A percentile compares a stretch with the other conserved stretches of the same genome.
These are phyloP conservation scores for Aureobasidium subglaciale DNA, from an alignment of 2,329 filamentous ascomycete genomes.

Conservation along the genomic window DNA sequence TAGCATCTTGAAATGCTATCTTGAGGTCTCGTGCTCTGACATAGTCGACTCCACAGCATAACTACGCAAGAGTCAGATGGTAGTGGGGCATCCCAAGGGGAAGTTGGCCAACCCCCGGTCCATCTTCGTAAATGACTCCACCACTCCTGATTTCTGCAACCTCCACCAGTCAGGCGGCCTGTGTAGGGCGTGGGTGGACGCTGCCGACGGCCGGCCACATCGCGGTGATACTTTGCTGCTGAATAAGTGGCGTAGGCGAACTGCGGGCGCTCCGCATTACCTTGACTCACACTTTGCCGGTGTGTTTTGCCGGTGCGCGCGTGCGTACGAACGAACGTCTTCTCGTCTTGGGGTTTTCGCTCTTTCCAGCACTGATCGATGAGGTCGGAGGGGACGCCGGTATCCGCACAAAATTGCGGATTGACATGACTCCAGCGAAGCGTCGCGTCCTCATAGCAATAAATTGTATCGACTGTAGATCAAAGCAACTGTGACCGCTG, in stretches of 20 bases:
- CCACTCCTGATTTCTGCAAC: background rate
- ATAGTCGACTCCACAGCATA: background rate
- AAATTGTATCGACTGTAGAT: too few relatives aligned
- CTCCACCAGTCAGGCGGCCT: background rate
- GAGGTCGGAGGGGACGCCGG: background rate
- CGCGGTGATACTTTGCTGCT: constrained; percentile 4
- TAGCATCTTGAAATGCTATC: too few relatives aligned
- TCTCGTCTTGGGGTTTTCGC: background rate
- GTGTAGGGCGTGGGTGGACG: background rate
- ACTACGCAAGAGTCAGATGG: background rate
- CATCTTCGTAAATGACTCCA: background rate
- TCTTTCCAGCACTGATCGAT: background rate
- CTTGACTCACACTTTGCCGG: constrained; percentile 12
- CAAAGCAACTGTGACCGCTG: too few relatives aligned
- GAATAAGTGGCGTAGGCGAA: background rate
- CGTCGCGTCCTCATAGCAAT: too few relatives aligned
- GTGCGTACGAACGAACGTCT: background rate
- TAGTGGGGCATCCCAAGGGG: background rate
- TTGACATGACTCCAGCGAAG: background rate
- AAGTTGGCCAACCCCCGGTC: background rate
- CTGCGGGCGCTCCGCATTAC: constrained; percentile 3
- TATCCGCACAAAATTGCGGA: background rate
- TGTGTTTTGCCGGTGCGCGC: constrained; percentile 2
- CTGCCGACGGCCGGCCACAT: constrained; percentile 4
- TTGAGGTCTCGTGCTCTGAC: background rate